Percentiles rank a stretch among this genome's conserved stretches.
phyloP scores from a whole-genome alignment of 768 basidiomycete genomes.

The Rhizopogon vesiculosus region DNA sequence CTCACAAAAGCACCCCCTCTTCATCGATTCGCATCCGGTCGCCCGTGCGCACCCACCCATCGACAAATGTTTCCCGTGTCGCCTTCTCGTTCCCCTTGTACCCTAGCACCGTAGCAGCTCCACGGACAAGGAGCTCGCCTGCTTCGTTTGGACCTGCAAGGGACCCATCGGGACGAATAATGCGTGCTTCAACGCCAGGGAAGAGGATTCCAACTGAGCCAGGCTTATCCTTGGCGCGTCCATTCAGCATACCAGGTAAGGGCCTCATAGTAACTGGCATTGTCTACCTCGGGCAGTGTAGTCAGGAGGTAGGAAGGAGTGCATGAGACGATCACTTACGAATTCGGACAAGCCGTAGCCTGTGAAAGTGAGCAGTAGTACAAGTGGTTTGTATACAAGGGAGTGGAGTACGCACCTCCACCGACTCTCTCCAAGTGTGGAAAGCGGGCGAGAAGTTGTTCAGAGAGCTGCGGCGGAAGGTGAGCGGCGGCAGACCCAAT shows the following conservation, averaged over 20 bases:
- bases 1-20: slow-evolving; percentile 56
- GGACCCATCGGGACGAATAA: slow-evolving; percentile 47
- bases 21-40: slow-evolving; percentile 55
- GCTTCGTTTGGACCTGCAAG: slow-evolving; percentile 49
- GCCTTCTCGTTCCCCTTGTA: slow-evolving; percentile 67
- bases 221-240: slow-evolving; percentile 26
- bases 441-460: slow-evolving; percentile 29
- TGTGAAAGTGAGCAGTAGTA: slow-evolving; percentile 13
- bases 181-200: slow-evolving; percentile 54
- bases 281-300: slow-evolving; percentile 33
- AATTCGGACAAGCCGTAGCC: slow-evolving; percentile 63
- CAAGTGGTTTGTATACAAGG: not conserved
- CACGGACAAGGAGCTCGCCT: slow-evolving; percentile 56
- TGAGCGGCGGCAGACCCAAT: slow-evolving; percentile 53
- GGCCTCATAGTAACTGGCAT: slow-evolving; percentile 42
- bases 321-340: slow-evolving; percentile 28
- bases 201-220: slow-evolving; percentile 49
- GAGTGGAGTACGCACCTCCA: slow-evolving; percentile 36
- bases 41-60: slow-evolving; percentile 69
- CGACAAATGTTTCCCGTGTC: slow-evolving; percentile 51
- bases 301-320: not conserved
- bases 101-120: slow-evolving; percentile 47
- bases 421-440: slow-evolving; percentile 22
- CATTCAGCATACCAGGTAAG: slow-evolving; percentile 34
- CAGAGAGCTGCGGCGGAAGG: slow-evolving; percentile 45